Conservation (phyloP, 2,329 filamentous ascomycete genomes). For the Eurotiales sp. region DNA sequence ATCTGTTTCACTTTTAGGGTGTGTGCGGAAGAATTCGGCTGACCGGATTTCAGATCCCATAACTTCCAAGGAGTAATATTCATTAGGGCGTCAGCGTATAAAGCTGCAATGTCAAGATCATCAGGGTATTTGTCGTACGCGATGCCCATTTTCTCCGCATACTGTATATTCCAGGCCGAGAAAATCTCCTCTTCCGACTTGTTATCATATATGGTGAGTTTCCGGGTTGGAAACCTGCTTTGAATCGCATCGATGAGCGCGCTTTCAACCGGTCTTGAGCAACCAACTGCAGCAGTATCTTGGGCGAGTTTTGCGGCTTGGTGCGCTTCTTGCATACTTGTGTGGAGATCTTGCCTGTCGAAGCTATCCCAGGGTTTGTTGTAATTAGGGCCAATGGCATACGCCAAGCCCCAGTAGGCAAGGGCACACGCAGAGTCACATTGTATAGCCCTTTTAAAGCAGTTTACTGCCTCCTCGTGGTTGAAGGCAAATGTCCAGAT, state of each 20-base stretch:
- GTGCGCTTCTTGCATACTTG: not conserved
- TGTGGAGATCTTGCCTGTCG: constrained; percentile 22
- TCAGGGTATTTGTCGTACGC: constrained; percentile 52
- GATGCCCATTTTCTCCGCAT: constrained; percentile 57
- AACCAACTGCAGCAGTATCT: not conserved
- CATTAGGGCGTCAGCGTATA: constrained; percentile 65
- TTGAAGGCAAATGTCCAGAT: constrained; percentile 74
- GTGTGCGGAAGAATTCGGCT: constrained; percentile 52
- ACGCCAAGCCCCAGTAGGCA: constrained; percentile 50
- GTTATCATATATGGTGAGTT: not conserved
- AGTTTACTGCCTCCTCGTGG: constrained; percentile 63
- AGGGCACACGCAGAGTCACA: constrained; percentile 43
- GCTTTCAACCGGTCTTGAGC: not conserved
- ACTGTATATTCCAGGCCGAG: constrained; percentile 30
- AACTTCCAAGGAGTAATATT: constrained; percentile 63
- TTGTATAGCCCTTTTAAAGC: constrained; percentile 43
- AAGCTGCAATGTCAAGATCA: constrained; percentile 60
- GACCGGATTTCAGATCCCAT: constrained; percentile 59
- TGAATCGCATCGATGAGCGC: constrained; percentile 9
- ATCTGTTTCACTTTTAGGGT: constrained; percentile 58
- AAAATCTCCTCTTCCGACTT: not conserved
- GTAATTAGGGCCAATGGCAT: constrained; percentile 50
- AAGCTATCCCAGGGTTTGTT: constrained; percentile 52
- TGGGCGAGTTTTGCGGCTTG: not conserved
- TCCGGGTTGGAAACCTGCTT: not conserved